Percentiles rank a stretch among this genome's conserved stretches.
These are phyloP conservation scores for Linderniella brevidens DNA, from an alignment of 257 asterid genomes.

Conservation along the genomic window DNA sequence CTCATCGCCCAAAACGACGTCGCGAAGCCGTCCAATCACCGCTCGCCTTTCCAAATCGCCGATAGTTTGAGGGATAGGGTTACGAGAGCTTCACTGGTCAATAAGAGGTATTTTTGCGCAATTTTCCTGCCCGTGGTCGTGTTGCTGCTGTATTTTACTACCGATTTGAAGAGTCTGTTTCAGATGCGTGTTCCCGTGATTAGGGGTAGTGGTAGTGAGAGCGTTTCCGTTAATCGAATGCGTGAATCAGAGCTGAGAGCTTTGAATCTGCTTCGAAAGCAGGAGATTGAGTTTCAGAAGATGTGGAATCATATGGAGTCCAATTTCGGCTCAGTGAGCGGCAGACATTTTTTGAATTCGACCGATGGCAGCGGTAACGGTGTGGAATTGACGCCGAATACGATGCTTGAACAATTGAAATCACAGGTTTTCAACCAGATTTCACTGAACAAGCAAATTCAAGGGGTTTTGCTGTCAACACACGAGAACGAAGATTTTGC, in stretches of 20 bases:
- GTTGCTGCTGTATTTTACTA: slow-evolving; percentile 37
- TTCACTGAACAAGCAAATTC: slow-evolving; percentile 60
- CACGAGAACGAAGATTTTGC: slow-evolving; percentile 26
- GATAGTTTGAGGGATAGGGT: slow-evolving; percentile 17
- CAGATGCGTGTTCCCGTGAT: slow-evolving; percentile 26
- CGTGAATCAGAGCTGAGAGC: slow-evolving; percentile 76
- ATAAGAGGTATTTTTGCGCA: slow-evolving; percentile 47
- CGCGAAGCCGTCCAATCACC: slow-evolving; percentile 28
- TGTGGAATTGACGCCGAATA: slow-evolving; percentile 8
- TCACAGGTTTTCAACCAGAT: slow-evolving; percentile 44
- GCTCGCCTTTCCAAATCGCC: slow-evolving; percentile 26
- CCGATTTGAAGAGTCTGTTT: slow-evolving; percentile 40
- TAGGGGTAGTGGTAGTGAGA: slow-evolving; percentile 14
- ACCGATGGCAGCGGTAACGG: slow-evolving; percentile 11
- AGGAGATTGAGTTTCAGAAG: slow-evolving; percentile 57
- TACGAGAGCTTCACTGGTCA: slow-evolving; percentile 17
- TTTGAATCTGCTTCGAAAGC: slow-evolving; percentile 56
- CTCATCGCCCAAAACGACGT: slow-evolving; percentile 44
- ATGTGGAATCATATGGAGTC: slow-evolving; percentile 45
- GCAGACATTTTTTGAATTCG: slow-evolving; percentile 14
- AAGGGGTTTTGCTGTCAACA: slow-evolving; percentile 50
- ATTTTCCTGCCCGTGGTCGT: slow-evolving; percentile 39
- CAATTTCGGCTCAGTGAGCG: slow-evolving; percentile 12
- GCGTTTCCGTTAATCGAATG: slow-evolving; percentile 34
- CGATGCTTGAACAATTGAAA: slow-evolving; percentile 29